These are phyloP conservation scores for Fusarium mundagurra DNA, from an alignment of 2,329 filamentous ascomycete species.

Conservation along the genomic window DNA sequence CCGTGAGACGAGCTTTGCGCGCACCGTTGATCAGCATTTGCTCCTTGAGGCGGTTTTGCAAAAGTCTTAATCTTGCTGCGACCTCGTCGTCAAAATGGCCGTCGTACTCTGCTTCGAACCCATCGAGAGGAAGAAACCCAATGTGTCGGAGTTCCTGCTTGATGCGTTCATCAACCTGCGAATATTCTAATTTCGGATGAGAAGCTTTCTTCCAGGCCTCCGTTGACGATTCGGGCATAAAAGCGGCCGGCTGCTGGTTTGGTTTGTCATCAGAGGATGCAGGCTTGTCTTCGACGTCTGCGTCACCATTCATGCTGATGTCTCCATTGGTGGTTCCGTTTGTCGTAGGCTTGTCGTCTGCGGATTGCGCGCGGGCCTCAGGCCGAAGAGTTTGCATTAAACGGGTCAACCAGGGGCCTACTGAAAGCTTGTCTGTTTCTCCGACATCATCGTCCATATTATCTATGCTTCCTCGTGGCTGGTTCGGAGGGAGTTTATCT, in stretches of 20 bases:
- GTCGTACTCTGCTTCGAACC: conserved; percentile 79
- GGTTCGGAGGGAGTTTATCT: conserved; percentile 79
- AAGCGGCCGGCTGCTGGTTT: conserved; percentile 73
- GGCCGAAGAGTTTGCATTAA: conserved; percentile 84
- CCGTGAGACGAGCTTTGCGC: conserved; percentile 85
- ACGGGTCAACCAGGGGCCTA: conserved; percentile 85
- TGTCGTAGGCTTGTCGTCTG: conserved; percentile 66
- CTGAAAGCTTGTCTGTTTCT: conserved; percentile 88
- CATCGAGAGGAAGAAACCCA: conserved; percentile 80
- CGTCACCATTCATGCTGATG: conserved; percentile 63
- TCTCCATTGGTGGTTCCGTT: conserved; percentile 66
- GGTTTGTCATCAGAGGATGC: conserved; percentile 52
- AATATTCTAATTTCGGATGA: conserved; percentile 82
- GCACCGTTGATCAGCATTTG: conserved; percentile 90
- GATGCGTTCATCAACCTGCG: conserved; percentile 87
- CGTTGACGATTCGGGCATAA: conserved; percentile 79
- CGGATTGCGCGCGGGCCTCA: conserved; percentile 67
- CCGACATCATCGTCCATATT: conserved; percentile 86
- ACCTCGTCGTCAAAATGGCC: conserved; percentile 94
- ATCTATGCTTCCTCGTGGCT: conserved; percentile 85
- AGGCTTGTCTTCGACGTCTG: conserved; percentile 48
- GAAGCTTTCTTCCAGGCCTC: conserved; percentile 83
- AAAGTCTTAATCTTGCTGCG: conserved; percentile 83
- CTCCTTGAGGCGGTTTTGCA: conserved; percentile 84
- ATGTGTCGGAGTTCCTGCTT: conserved; percentile 92